A percentile compares a stretch with the other conserved stretches of the same genome.
These are phyloP conservation scores for Hortaea werneckii DNA, from an alignment of 2,329 filamentous ascomycete species.

Conservation along the genomic window DNA sequence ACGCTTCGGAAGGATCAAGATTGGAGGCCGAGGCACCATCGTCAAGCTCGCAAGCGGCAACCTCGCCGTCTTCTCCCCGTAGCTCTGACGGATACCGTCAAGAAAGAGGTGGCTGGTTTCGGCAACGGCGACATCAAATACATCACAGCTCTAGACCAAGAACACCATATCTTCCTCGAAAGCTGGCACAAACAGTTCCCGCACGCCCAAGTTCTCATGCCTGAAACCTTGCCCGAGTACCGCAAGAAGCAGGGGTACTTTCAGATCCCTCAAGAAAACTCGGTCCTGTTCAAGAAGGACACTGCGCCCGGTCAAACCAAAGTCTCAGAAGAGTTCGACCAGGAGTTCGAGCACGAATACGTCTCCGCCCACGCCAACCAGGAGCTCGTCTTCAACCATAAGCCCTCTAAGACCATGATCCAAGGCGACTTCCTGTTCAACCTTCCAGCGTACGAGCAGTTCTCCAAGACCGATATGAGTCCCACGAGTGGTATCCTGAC, in stretches of 20 bases:
- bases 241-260: slow-evolving; percentile 40
- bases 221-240: slow-evolving; percentile 75
- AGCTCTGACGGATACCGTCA: slow-evolving; percentile 66
- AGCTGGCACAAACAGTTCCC: slow-evolving; percentile 76
- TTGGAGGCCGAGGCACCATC: slow-evolving; percentile 80
- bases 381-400: slow-evolving; percentile 80
- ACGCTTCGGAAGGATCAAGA: slow-evolving; percentile 66
- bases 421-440: slow-evolving; percentile 91
- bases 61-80: slow-evolving; percentile 85
- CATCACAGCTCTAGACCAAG: slow-evolving; percentile 76
- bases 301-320: slow-evolving; percentile 23
- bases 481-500: slow-evolving; percentile 50
- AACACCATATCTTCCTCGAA: slow-evolving; percentile 90
- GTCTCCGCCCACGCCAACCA: slow-evolving; percentile 71
- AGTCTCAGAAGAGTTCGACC: slow-evolving; percentile 69
- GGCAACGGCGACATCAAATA: slow-evolving; percentile 58
- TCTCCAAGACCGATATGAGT: slow-evolving; percentile 42
- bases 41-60: slow-evolving; percentile 68
- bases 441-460: slow-evolving; percentile 78
- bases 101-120: slow-evolving; percentile 36
- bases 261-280: slow-evolving; percentile 15
- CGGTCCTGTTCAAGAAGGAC: slow-evolving; percentile 46
- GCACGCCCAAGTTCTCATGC: slow-evolving; percentile 66
- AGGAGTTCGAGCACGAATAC: slow-evolving; percentile 76
- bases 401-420: slow-evolving; percentile 68